These are phyloP conservation scores for Pleurotus tuoliensis DNA, from an alignment of 768 basidiomycete species.

Conservation along the genomic window DNA sequence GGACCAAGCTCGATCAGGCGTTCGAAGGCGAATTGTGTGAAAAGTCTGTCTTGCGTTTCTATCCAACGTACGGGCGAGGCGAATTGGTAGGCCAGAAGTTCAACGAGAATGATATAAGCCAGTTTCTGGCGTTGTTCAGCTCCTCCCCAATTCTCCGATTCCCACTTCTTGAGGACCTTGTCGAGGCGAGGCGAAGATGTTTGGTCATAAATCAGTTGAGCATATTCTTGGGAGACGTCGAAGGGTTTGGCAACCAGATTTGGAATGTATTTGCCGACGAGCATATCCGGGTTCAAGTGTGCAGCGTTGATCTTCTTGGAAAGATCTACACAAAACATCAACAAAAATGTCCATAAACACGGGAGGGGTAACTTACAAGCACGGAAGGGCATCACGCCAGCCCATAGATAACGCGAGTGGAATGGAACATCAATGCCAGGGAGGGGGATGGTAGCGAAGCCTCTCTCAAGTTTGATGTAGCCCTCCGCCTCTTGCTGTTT, in stretches of 20 bases:
- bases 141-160: conserved; percentile 83
- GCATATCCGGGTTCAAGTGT: conserved; percentile 90
- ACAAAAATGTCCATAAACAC: not conserved
- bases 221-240: conserved; percentile 79
- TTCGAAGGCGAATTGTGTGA: conserved; percentile 83
- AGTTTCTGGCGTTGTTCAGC: conserved; percentile 85
- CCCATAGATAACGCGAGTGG: conserved; percentile 99
- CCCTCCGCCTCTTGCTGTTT: conserved; percentile 77
- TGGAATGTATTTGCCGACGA: conserved; percentile 94
- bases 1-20: conserved; percentile 95
- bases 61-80: conserved; percentile 99
- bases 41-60: conserved; percentile 95
- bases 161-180: conserved; percentile 93
- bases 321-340: conserved; percentile 51
- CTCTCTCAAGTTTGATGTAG: conserved; percentile 91
- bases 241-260: conserved; percentile 92
- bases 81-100: conserved; percentile 96
- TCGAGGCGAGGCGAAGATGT: conserved; percentile 94
- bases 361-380: conserved; percentile 60
- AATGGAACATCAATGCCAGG: conserved; percentile 99
- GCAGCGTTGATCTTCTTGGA: conserved; percentile 96
- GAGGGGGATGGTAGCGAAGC: conserved; percentile 92
- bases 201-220: conserved; percentile 94
- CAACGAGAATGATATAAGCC: conserved; percentile 94
- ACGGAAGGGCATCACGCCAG: conserved; percentile 95